Evolutionary conservation across 2,329 filamentous ascomycete species (phyloP), one percentile per base, ranked within the genome.

Genomic region (Fusarium napiforme): DNA sequence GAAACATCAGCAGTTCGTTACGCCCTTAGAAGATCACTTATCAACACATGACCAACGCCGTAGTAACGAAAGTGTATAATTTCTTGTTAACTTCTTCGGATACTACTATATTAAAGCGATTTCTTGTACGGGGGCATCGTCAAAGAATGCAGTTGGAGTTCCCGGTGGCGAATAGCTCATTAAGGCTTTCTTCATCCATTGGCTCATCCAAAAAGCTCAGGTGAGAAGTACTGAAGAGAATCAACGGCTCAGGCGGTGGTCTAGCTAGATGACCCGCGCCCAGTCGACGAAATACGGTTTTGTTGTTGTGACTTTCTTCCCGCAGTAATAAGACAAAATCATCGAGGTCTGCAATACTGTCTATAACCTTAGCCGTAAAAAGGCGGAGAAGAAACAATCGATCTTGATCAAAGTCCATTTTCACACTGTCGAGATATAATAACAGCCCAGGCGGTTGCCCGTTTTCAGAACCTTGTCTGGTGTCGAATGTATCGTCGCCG

Each of bases 281-380:
- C 4, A 43, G 15, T 4, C 15, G 40, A 7, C n/a, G 14, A 16
- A 43, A 23, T 16, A 23, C n/a, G 0, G 40, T 10, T 2, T 23
- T n/a, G 40, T 15, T 7, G 14, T 43, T 43, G 6, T 43, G 40
- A 23, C 14, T 16, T 10, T 23, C n/a, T 23, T 43, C n/a, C 1
- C 40, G 40, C 9, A 16, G 40, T 7, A 42, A 42, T 3, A 16
- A 23, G 21, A 42, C 39, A 42, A n/a, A n/a, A n/a, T 42, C 26
- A 28, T 28, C 26, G 5, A 28, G 6, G 21, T 42, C 39, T 2
- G 39, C 5, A 42, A 42, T 23, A 10, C 21, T 42, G 7, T 23
- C 40, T 0, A 7, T 10, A n/a, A 42, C 21, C 0, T n/a, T n/a
- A 7, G 5, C 14, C 3, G 21, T 5, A 42, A 23, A 23, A 23